phyloP scores from a whole-genome alignment of 306 rosid species.

The Cicer chorassanicum region DNA sequence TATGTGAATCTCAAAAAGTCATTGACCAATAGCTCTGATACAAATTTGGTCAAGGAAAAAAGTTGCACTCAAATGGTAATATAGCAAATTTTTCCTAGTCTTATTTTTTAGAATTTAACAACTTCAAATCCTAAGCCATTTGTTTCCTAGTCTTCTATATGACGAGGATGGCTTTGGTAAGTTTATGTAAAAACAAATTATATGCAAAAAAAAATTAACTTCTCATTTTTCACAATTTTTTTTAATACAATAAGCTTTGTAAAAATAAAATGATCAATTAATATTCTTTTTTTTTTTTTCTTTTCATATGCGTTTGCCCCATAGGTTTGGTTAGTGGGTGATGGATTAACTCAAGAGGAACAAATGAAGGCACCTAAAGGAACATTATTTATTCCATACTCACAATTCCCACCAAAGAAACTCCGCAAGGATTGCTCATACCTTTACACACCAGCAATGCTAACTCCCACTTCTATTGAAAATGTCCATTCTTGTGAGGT shows the following conservation, averaged over 20 bases:
- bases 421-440: constrained; percentile 73
- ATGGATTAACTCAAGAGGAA: constrained; percentile 62
- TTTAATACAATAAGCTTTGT: neutral
- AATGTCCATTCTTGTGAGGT: constrained; percentile 89
- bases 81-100: neutral
- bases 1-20: constrained; percentile 60
- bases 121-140: neutral
- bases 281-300: neutral
- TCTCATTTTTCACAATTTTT: neutral
- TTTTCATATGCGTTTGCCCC: neutral
- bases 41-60: constrained; percentile 48
- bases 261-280: neutral
- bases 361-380: constrained; percentile 70
- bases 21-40: constrained; percentile 28
- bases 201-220: neutral
- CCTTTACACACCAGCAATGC: constrained; percentile 70
- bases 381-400: constrained; percentile 75
- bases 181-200: neutral
- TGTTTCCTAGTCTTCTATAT: neutral
- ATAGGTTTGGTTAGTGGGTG: constrained; percentile 81
- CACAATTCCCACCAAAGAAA: constrained; percentile 71
- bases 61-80: constrained; percentile 57
- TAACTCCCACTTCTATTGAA: constrained; percentile 54
- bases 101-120: neutral
- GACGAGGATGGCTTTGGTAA: no score